Evolutionary conservation across 176 grass and related monocot species (phyloP), one percentile per base, ranked within the genome.

Genomic region (Musa acuminata): DNA sequence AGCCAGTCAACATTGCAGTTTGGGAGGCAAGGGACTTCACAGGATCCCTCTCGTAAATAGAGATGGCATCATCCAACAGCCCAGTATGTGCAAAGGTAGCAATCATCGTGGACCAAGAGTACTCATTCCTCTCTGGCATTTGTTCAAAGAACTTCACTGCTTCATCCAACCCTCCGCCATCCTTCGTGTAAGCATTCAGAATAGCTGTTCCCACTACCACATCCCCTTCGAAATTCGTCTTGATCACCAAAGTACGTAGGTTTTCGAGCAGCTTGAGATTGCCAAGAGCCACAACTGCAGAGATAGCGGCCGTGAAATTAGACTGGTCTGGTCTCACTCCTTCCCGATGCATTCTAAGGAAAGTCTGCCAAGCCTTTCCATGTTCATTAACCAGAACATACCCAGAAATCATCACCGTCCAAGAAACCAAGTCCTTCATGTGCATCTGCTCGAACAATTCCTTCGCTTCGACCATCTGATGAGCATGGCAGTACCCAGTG

Each of bases 71-170:
- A 78, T 88, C 81, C 16, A 96, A 80, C 50, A 14, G 75, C 8
- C 75, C 84, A 84, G 67, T 85, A 74, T 75, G 49, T 54, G 87
- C 82, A 51, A 85, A 58, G 11, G 76, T 72, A 27, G 86, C n/a
- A 1, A 92, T 80, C 84, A 92, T 88, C 11, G 86, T 92, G 54
- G 90, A 88, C 86, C 84, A 92, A 64, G 90, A 84, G 58, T 88
- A 92, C 72, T 86, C 86, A 82, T 92, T 89, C 81, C 64, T 88
- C 69, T 78, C 73, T 51, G 16, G 19, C 90, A 92, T 92, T 52
- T 59, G 53, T 49, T 80, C 84, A 52, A 92, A 92, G 72, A 88
- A 88, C 62, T 83, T 88, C 17, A 80, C 49, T 68, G 81, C 89
- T 8, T 22, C 66, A 72, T 81, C 76, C 80, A 88, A 82, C 22